Evolutionary conservation across 2,329 filamentous ascomycete genomes (phyloP), one percentile per base, ranked within the genome.

Genomic region (Phyllachora maydis): DNA sequence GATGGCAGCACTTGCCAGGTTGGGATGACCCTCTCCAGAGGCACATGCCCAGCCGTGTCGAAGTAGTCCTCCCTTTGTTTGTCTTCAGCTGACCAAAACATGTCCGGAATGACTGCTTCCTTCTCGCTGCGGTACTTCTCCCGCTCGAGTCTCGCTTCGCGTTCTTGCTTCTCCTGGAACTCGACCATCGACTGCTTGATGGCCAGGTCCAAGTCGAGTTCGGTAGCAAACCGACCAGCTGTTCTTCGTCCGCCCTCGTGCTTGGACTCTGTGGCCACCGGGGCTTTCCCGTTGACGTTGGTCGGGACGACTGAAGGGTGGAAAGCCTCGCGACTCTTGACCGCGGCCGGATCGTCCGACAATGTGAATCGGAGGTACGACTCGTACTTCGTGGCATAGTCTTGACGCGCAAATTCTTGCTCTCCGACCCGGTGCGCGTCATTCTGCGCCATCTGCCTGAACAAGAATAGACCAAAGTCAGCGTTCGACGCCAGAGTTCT

Each of bases 101-200:
- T 74, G 27, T 67, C 54, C 0, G 77, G 77, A 22, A 85, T 66
- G 4, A 61, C 56, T 1, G 78, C 78, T 42, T 85, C 78, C 39
- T 77, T 81, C 21, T 77, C 72, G 32, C 65, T 74, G 30, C 76
- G 71, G 28, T 71, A 70, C 38, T 72, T 71, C 25, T 74, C 68
- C 39, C 72, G 68, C 32, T 67, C 62, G 16, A 64, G 63, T 24
- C 63, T 54, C 21, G 57, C 47, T 32, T 76, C 70, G 22, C 72
- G 66, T 33, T 79, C 73, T 28, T 65, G 59, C 16, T 65, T 59
- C 37, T 79, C 74, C 31, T 72, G 69, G 28, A 77, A 72, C 32
- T 74, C 69, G 12, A 62, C 59, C 37, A 71, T 63, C 0, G 75
- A 82, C 34, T 76, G 69, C 38, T 76, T 65, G 22, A 83, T 47